Evolutionary conservation across 139 green algal genomes (phyloP).

Genomic region (Micractinium sp.): DNA sequence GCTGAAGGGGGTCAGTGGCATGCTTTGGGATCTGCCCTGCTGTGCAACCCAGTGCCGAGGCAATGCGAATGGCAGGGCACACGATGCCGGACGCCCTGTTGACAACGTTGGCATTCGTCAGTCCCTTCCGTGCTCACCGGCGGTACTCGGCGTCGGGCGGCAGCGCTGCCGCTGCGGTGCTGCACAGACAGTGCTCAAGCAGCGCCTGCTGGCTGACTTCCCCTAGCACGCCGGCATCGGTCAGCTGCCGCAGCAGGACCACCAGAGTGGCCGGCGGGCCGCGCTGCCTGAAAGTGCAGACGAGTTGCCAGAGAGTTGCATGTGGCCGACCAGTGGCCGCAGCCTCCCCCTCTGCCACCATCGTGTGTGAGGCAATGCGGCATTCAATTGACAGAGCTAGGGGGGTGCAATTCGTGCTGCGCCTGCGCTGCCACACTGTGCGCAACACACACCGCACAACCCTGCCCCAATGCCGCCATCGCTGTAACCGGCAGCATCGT

Average conservation of each 20-base stretch:
- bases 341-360: not conserved
- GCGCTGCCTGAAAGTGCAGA: not conserved
- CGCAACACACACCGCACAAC: too few relatives aligned
- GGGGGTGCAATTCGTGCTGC: not conserved
- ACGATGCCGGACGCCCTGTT: too few relatives aligned
- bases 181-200: not conserved
- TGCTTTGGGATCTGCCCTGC: not conserved
- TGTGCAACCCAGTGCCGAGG: not conserved
- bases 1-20: not conserved
- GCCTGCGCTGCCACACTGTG: not conserved
- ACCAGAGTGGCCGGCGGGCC: not conserved
- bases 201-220: not conserved
- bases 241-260: not conserved
- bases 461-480: too few relatives aligned
- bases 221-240: not conserved
- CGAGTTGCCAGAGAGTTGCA: not conserved
- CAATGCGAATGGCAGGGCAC: not conserved
- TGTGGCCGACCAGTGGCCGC: not conserved
- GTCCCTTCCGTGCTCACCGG: not conserved
- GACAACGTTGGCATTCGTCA: too few relatives aligned
- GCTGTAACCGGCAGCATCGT: too few relatives aligned
- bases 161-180: not conserved
- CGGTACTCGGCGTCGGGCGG: slow-evolving; percentile 18
- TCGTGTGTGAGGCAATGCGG: too few relatives aligned
- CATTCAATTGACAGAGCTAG: not conserved